These are phyloP conservation scores for Nadsonia starkeyi-henricii DNA, from an alignment of 1,139 yeast species.

Conservation along the genomic window DNA sequence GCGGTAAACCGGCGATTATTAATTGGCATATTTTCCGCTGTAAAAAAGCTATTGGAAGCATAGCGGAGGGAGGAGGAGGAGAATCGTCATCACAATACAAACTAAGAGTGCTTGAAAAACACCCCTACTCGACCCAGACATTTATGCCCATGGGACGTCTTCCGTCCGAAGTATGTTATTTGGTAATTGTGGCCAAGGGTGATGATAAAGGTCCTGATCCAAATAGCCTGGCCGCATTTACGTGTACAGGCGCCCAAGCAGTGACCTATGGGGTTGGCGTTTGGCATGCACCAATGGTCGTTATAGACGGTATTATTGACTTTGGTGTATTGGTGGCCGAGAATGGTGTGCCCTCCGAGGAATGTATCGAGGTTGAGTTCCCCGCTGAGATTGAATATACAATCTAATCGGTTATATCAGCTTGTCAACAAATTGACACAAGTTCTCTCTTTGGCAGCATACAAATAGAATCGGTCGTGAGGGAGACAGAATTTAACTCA, in stretches of 20 bases:
- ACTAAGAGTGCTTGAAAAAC: slow-evolving; percentile 71
- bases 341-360: slow-evolving; percentile 64
- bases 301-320: slow-evolving; percentile 41
- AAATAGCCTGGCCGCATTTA: slow-evolving; percentile 45
- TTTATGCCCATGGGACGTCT: slow-evolving; percentile 76
- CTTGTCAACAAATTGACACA: too few species aligned
- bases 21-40: slow-evolving; percentile 60
- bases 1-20: slow-evolving; percentile 37
- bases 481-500: too few species aligned
- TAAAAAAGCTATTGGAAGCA: slow-evolving; percentile 12
- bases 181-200: slow-evolving; percentile 70
- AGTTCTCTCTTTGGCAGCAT: too few species aligned
- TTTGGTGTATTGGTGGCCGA: slow-evolving; percentile 81
- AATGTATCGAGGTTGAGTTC: slow-evolving; percentile 56
- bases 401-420: too few species aligned
- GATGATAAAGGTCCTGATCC: slow-evolving; percentile 46
- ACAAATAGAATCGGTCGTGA: too few species aligned
- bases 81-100: slow-evolving; percentile 24
- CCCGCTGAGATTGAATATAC: too few species aligned
- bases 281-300: slow-evolving; percentile 96
- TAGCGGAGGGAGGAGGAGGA: slow-evolving; percentile 2
- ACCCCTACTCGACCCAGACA: slow-evolving; percentile 83
- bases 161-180: slow-evolving; percentile 36
- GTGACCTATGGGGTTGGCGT: slow-evolving; percentile 72
- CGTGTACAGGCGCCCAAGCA: slow-evolving; percentile 72